These are phyloP conservation scores for Paecilomyces niveus DNA, from an alignment of 2,329 filamentous ascomycete species.

Conservation along the genomic window DNA sequence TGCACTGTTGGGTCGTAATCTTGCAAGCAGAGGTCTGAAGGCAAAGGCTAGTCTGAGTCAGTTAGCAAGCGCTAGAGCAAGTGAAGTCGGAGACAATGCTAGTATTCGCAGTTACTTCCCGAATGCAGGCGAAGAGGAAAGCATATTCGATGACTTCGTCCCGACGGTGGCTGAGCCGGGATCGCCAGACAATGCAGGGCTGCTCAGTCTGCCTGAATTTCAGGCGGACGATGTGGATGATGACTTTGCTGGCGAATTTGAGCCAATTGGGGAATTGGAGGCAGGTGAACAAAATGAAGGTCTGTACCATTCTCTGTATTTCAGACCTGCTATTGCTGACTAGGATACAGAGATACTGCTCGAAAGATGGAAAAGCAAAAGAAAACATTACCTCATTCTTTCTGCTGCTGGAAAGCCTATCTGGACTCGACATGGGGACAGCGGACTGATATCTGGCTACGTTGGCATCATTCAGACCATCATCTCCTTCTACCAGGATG, in stretches of 20 bases:
- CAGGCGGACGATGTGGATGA: conserved; percentile 48
- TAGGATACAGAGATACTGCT: conserved; percentile 43
- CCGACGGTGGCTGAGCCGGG: conserved; percentile 33
- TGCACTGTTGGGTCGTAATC: conserved; percentile 30
- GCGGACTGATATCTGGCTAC: conserved; percentile 83
- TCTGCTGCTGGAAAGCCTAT: conserved; percentile 96
- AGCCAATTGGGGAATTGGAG: conserved; percentile 55
- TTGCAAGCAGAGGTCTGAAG: conserved; percentile 19
- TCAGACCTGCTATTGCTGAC: conserved; percentile 1
- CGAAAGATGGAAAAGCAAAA: conserved; percentile 76
- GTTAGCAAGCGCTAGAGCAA: conserved; percentile 41
- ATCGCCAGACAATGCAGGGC: conserved; percentile 26
- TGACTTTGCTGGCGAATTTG: conserved; percentile 71
- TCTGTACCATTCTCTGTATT: conserved; percentile 17
- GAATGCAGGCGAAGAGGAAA: conserved; percentile 67
- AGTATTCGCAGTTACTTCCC: conserved; percentile 46
- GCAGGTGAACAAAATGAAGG: conserved; percentile 51
- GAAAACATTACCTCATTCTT: conserved; percentile 95
- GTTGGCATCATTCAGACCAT: conserved; percentile 96
- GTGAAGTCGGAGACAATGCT: conserved; percentile 43
- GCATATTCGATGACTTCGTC: conserved; percentile 67
- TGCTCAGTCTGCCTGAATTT: conserved; percentile 28
- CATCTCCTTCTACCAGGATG: conserved; percentile 88
- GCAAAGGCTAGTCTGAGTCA: conserved; percentile 33
- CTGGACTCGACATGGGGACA: conserved; percentile 88